phyloP scores from a whole-genome alignment of 2,329 filamentous ascomycete genomes.

The Pseudovirgaria hyperparasitica region DNA sequence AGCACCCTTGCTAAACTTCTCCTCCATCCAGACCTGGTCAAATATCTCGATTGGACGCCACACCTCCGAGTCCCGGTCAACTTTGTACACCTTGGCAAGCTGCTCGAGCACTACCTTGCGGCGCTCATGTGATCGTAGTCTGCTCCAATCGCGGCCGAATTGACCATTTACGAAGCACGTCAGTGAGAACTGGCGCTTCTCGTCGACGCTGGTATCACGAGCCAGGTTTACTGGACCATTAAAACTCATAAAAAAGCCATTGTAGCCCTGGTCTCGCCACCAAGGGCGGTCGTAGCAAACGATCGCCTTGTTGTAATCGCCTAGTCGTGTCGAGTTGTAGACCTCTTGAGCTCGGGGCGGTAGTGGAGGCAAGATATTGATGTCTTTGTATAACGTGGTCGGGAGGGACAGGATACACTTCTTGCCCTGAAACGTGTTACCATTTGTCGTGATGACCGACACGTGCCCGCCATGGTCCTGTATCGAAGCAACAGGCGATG shows the following conservation, averaged over 20 bases:
- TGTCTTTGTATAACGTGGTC: conserved; percentile 30
- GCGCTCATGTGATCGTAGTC: conserved; percentile 14
- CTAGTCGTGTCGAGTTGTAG: conserved; percentile 24
- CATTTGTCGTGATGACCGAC: conserved; percentile 14
- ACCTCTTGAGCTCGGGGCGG: conserved; percentile 27
- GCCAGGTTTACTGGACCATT: conserved; percentile 33
- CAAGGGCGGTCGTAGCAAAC: conserved; percentile 32
- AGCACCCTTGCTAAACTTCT: conserved; percentile 6
- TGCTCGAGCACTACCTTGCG: conserved; percentile 21
- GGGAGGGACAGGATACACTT: conserved; percentile 39
- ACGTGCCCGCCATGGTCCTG: conserved; percentile 11
- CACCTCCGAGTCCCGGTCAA: conserved; percentile 1
- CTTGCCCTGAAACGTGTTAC: conserved; percentile 21
- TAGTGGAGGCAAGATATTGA: conserved; percentile 37
- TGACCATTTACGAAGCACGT: conserved; percentile 31
- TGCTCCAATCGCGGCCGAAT: conserved; percentile 24
- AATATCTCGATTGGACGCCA: conserved; percentile 8
- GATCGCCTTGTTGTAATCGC: conserved; percentile 41
- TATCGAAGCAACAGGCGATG: conserved; percentile 18
- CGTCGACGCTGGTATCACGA: conserved; percentile 30
- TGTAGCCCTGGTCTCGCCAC: conserved; percentile 33
- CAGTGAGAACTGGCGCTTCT: conserved; percentile 16
- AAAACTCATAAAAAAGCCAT: conserved; percentile 34
- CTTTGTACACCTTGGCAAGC: conserved; percentile 17
- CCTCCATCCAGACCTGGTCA: conserved; percentile 19